Evolutionary conservation across 2,329 filamentous ascomycete genomes (phyloP).

Genomic region (Pezicula carpinea): DNA sequence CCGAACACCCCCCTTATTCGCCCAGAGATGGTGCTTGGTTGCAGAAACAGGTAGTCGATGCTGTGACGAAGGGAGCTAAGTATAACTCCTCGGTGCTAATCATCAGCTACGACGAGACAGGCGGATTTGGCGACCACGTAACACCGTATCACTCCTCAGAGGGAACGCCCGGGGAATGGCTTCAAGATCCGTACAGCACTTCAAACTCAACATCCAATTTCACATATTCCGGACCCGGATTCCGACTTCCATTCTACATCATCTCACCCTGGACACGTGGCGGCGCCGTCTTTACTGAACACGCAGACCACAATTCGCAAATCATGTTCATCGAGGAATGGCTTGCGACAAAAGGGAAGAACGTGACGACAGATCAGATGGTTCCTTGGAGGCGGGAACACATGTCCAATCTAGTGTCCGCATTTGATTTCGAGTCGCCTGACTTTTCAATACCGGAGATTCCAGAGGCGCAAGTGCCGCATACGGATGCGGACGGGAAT

Average conservation of each 20-base stretch:
- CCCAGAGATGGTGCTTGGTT: constrained; percentile 51
- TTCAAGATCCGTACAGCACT: constrained; percentile 39
- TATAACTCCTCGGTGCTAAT: constrained; percentile 44
- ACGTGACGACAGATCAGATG: constrained; percentile 37
- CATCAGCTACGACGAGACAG: constrained; percentile 47
- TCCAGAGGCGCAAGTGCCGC: constrained; percentile 39
- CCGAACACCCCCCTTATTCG: constrained; percentile 48
- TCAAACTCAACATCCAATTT: too few relatives aligned
- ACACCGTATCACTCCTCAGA: constrained; percentile 45
- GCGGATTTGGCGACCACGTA: constrained; percentile 52
- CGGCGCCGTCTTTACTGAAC: constrained; percentile 47
- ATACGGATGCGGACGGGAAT: constrained; percentile 35
- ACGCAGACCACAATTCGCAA: constrained; percentile 49
- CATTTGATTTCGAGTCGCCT: constrained; percentile 41
- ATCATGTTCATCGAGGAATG: constrained; percentile 49
- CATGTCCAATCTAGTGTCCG: constrained; percentile 43
- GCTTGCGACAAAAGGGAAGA: constrained; percentile 38
- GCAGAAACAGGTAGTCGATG: constrained; percentile 46
- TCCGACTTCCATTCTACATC: constrained; percentile 49
- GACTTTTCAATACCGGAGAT: constrained; percentile 43
- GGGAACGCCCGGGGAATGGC: constrained; percentile 47
- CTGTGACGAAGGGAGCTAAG: constrained; percentile 43
- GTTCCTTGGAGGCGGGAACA: constrained; percentile 40
- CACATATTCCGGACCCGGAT: constrained; percentile 38
- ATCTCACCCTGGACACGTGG: constrained; percentile 51